A percentile compares a stretch with the other conserved stretches of the same genome.
Evolutionary conservation across 2,329 filamentous ascomycete genomes (phyloP).

Genomic region (Seiridium unicorne): DNA sequence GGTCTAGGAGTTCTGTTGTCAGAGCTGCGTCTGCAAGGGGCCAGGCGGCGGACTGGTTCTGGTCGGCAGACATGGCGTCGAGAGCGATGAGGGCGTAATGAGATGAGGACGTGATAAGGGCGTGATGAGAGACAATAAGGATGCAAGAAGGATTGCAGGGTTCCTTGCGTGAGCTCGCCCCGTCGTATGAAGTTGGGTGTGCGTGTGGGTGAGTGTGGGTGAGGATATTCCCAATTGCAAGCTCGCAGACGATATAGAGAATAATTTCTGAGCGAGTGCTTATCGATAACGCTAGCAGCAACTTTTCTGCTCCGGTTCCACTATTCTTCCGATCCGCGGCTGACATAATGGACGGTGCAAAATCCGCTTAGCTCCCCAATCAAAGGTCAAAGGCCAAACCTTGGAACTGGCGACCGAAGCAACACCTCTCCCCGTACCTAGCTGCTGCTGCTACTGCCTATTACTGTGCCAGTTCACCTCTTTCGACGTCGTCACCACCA

Average conservation of each 20-base stretch:
- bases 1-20: slow-evolving; percentile 68
- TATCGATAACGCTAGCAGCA: background rate
- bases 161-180: slow-evolving; percentile 64
- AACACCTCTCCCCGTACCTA: background rate
- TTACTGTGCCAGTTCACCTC: background rate
- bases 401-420: slow-evolving; percentile 3
- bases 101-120: no score
- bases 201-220: slow-evolving; percentile 7
- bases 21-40: slow-evolving; percentile 1
- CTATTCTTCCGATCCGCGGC: background rate
- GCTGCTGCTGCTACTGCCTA: slow-evolving; percentile 3
- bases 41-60: slow-evolving; percentile 16
- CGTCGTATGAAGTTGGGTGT: slow-evolving; percentile 27
- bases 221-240: background rate
- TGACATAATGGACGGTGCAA: slow-evolving; percentile 3
- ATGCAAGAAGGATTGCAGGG: slow-evolving; percentile 35
- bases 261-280: background rate
- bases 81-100: no score
- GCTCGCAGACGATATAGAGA: no score
- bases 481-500: slow-evolving; percentile 8
- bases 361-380: slow-evolving; percentile 5
- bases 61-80: slow-evolving; percentile 23
- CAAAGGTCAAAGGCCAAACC: slow-evolving; percentile 1
- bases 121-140: no score
- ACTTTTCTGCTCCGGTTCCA: no score